Evolutionary conservation across 148 eudicot species (phyloP).

Genomic region (Pharnaceum exiguum): DNA sequence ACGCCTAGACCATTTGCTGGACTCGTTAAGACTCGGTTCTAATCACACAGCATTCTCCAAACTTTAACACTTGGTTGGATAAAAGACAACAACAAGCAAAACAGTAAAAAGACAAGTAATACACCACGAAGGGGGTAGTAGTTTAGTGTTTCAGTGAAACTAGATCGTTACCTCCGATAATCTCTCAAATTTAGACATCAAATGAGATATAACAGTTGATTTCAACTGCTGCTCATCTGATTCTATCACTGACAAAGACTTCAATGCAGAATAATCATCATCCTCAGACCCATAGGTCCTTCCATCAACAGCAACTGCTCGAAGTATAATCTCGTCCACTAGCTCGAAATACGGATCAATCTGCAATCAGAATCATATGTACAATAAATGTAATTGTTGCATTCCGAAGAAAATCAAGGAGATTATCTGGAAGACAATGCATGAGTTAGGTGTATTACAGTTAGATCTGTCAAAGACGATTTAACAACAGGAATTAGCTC

Average conservation of each 20-base stretch:
- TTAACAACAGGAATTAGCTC: constrained; percentile 64
- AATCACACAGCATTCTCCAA: too few species aligned
- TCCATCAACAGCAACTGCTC: constrained; percentile 29
- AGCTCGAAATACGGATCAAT: constrained; percentile 75
- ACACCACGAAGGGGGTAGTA: too few species aligned
- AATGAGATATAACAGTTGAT: constrained; percentile 47
- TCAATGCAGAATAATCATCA: constrained; percentile 61
- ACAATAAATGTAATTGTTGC: not conserved
- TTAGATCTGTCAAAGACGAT: constrained; percentile 60
- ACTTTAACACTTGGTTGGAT: too few species aligned
- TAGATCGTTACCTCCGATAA: constrained; percentile 60
- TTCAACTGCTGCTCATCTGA: constrained; percentile 52
- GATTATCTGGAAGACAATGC: constrained; percentile 1
- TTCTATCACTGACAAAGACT: constrained; percentile 40
- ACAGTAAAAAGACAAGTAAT: too few species aligned
- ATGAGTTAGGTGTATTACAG: constrained; percentile 32
- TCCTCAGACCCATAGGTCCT: constrained; percentile 53
- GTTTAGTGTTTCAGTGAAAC: not conserved
- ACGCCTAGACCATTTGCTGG: too few species aligned
- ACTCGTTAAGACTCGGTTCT: too few species aligned
- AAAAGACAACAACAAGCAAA: too few species aligned
- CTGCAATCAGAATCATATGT: constrained; percentile 31
- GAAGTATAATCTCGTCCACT: constrained; percentile 62
- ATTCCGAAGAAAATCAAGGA: not conserved
- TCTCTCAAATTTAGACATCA: constrained; percentile 41